These are phyloP conservation scores for Candida cerambycidarum DNA, from an alignment of 805 yeast genomes.

Conservation along the genomic window DNA sequence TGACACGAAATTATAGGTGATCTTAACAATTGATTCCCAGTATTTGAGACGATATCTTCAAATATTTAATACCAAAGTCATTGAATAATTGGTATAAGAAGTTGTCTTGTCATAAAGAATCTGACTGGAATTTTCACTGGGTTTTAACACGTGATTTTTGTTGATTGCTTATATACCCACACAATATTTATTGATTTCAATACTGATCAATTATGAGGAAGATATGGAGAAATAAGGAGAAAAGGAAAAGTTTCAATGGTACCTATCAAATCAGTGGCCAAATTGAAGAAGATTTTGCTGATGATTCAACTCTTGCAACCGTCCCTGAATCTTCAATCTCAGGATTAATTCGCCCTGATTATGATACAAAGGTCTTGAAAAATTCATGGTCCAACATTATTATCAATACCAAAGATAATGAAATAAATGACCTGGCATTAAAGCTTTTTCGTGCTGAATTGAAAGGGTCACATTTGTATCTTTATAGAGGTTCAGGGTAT, in stretches of 20 bases:
- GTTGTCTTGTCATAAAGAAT: not conserved
- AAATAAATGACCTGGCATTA: slow-evolving; percentile 34
- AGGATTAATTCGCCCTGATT: slow-evolving; percentile 20
- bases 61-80: not conserved
- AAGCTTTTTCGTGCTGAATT: slow-evolving; percentile 63
- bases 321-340: slow-evolving; percentile 1
- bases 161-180: not conserved
- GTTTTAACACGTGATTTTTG: not conserved
- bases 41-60: not conserved
- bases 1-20: slow-evolving; percentile 2
- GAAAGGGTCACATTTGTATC: slow-evolving; percentile 61
- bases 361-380: slow-evolving; percentile 30
- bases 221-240: slow-evolving; percentile 27
- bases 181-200: not conserved
- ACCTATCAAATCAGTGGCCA: not conserved
- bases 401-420: slow-evolving; percentile 26
- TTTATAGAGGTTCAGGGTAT: slow-evolving; percentile 56
- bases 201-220: slow-evolving; percentile 21
- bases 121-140: not conserved
- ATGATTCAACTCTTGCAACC: slow-evolving; percentile 6
- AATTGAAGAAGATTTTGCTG: slow-evolving; percentile 3
- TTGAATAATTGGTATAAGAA: not conserved
- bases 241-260: slow-evolving; percentile 13
- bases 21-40: not conserved
- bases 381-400: slow-evolving; percentile 41